Conservation (phyloP, 345 rosid genomes). For the Lenwebbia sp. region DNA sequence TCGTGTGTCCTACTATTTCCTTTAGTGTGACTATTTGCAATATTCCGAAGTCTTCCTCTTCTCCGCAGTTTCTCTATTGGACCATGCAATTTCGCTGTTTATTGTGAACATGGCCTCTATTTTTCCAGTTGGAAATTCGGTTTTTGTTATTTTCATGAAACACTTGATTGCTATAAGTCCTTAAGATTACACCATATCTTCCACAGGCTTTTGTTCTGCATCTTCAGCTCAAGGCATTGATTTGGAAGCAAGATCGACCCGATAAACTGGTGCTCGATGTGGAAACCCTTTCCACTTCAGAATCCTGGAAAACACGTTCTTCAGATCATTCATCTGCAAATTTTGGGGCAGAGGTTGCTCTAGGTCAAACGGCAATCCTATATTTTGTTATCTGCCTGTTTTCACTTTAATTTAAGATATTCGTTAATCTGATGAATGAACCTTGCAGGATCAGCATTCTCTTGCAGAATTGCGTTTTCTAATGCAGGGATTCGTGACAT, state of each 20-base stretch:
- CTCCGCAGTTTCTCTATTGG: background rate
- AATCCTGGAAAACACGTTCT: conserved; percentile 20
- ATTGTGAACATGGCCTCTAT: background rate
- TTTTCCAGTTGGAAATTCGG: background rate
- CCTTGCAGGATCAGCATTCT: conserved; percentile 41
- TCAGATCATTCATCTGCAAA: conserved; percentile 41
- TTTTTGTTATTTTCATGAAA: background rate
- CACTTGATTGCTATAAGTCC: background rate
- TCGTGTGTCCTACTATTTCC: background rate
- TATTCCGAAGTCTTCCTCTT: background rate
- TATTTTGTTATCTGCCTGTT: background rate
- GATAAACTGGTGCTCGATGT: conserved; percentile 21
- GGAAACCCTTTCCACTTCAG: conserved; percentile 7
- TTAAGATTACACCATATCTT: background rate
- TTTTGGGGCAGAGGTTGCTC: conserved; percentile 53
- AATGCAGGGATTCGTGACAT: conserved; percentile 48
- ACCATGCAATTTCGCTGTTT: background rate
- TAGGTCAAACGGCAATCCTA: conserved; percentile 22
- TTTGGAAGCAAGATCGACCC: conserved; percentile 22
- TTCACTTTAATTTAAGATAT: background rate
- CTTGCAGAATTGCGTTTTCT: conserved; percentile 47
- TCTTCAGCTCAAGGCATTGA: conserved; percentile 45
- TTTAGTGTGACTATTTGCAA: background rate
- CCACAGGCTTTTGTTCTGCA: conserved; percentile 38
- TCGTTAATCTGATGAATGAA: background rate